A percentile compares a stretch with the other conserved stretches of the same genome.
Evolutionary conservation across 768 basidiomycete species (phyloP).

Genomic region (Naganishia antarctica): DNA sequence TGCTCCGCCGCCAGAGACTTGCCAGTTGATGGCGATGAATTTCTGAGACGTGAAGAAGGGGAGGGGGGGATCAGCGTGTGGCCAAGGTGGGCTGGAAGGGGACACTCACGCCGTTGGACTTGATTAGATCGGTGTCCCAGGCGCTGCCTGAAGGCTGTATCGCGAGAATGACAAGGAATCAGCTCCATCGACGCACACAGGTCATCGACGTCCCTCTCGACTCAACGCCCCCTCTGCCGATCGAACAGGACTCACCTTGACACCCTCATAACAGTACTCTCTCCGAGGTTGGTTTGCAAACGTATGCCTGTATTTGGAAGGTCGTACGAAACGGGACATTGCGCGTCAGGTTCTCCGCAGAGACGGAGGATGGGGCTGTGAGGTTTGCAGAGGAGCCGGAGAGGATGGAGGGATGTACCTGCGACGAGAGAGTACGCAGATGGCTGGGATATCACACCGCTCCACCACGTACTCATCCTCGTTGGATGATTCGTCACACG

Average conservation of each 20-base stretch:
- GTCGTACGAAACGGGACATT: slow-evolving; percentile 84
- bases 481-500: too few relatives aligned
- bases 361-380: too few relatives aligned
- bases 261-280: slow-evolving; percentile 47
- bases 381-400: too few relatives aligned
- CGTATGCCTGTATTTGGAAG: slow-evolving; percentile 90
- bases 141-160: slow-evolving; percentile 73
- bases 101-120: slow-evolving; percentile 70
- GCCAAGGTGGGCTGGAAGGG: not conserved
- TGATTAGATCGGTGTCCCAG: slow-evolving; percentile 91
- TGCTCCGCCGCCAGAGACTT: slow-evolving; percentile 56
- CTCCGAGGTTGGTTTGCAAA: slow-evolving; percentile 85
- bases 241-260: slow-evolving; percentile 29
- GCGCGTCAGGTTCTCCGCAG: too few relatives aligned
- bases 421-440: too few relatives aligned
- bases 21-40: slow-evolving; percentile 93
- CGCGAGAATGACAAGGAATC: not conserved
- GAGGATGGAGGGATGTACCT: too few relatives aligned
- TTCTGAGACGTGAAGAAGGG: slow-evolving; percentile 53
- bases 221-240: too few relatives aligned
- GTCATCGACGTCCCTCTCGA: too few relatives aligned
- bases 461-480: too few relatives aligned
- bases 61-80: too few relatives aligned
- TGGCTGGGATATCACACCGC: too few relatives aligned
- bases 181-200: slow-evolving; percentile 40